These are phyloP conservation scores for Cadophora sp. DNA, from an alignment of 2,329 filamentous ascomycete species.

Conservation along the genomic window DNA sequence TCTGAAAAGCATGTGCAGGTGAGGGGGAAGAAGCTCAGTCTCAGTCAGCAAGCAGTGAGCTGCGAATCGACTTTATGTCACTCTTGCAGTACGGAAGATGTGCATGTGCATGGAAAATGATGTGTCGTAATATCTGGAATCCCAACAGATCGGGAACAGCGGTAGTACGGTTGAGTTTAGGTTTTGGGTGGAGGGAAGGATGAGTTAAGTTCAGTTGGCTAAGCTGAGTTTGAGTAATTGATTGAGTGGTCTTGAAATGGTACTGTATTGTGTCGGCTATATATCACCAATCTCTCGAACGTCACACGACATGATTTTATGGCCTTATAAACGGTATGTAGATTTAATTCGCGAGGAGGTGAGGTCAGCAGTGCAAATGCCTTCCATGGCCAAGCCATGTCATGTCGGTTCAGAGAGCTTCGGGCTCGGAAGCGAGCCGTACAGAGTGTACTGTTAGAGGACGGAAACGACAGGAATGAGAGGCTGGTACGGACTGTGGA, in stretches of 20 bases:
- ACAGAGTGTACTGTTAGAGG: not conserved
- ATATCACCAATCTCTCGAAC: constrained; percentile 3
- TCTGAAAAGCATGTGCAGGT: constrained; percentile 2
- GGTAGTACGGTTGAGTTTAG: not conserved
- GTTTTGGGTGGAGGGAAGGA: not conserved
- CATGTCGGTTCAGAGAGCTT: not conserved
- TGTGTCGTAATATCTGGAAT: not conserved
- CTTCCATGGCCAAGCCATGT: not conserved
- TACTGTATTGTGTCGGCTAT: not conserved
- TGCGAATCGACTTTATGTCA: no score
- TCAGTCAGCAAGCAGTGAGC: not conserved
- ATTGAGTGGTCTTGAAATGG: not conserved
- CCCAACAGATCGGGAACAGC: constrained; percentile 8
- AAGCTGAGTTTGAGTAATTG: not conserved
- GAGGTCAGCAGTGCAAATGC: constrained; percentile 11
- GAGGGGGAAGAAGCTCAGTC: not conserved
- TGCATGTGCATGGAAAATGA: not conserved
- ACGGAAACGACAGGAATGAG: no score
- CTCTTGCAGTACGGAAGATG: not conserved
- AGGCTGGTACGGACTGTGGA: not conserved
- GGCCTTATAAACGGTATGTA: not conserved
- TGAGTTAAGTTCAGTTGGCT: not conserved
- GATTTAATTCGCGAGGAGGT: not conserved
- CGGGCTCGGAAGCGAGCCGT: constrained; percentile 11
- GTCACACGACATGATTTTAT: constrained; percentile 14